A percentile compares a stretch with the other conserved stretches of the same genome.
phyloP scores from a whole-genome alignment of 208 protist species.

The Crithidia mellificae region DNA sequence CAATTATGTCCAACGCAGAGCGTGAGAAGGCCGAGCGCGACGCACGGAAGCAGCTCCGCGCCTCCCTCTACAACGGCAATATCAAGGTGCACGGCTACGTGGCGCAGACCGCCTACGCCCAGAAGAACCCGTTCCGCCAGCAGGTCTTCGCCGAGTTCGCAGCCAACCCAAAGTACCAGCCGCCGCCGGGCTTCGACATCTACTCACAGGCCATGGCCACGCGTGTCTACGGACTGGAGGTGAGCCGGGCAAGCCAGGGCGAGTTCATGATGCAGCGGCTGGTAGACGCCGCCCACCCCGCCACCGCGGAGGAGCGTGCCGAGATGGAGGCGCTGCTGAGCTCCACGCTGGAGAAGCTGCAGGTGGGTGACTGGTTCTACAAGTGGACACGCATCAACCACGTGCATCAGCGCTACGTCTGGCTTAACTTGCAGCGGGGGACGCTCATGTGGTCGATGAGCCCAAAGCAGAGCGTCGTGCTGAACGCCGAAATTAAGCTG shows the following conservation, averaged over 20 bases:
- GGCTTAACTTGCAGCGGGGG: slow-evolving; percentile 64
- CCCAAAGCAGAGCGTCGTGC: slow-evolving; percentile 36
- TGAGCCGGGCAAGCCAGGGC: slow-evolving; percentile 38
- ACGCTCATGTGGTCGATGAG: slow-evolving; percentile 61
- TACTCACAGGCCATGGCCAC: slow-evolving; percentile 35
- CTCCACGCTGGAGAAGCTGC: slow-evolving; percentile 44
- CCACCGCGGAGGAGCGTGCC: slow-evolving; percentile 26
- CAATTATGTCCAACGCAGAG: slow-evolving; percentile 15
- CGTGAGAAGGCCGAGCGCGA: slow-evolving; percentile 8
- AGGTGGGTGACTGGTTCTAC: slow-evolving; percentile 78
- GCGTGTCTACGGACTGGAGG: slow-evolving; percentile 34
- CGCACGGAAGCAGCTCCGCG: slow-evolving; percentile 10
- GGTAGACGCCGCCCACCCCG: slow-evolving; percentile 30
- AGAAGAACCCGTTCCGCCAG: slow-evolving; percentile 72
- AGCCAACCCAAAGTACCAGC: slow-evolving; percentile 47
- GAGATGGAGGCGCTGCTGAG: slow-evolving; percentile 29
- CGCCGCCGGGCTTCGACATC: slow-evolving; percentile 31
- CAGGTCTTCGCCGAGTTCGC: slow-evolving; percentile 76
- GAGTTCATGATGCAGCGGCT: slow-evolving; percentile 51
- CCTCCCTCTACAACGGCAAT: slow-evolving; percentile 6
- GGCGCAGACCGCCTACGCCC: slow-evolving; percentile 64
- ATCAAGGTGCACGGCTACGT: slow-evolving; percentile 38
- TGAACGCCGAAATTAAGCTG: slow-evolving; percentile 57
- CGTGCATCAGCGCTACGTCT: slow-evolving; percentile 73
- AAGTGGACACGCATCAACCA: slow-evolving; percentile 71